Evolutionary conservation across 2,329 filamentous ascomycete genomes (phyloP).

Genomic region (Myriosclerotinia duriaeana): DNA sequence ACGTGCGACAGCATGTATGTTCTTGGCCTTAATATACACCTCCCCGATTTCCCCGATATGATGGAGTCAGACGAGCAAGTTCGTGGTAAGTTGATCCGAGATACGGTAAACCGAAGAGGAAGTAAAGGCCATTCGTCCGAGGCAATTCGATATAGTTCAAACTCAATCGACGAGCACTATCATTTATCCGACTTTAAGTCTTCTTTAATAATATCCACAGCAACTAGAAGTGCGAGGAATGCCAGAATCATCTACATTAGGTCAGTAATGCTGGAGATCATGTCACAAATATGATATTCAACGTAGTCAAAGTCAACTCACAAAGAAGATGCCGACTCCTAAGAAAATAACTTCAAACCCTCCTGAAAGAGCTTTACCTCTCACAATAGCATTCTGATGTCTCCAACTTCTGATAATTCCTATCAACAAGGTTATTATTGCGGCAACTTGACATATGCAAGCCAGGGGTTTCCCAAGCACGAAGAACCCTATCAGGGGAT

Average conservation of each 20-base stretch:
- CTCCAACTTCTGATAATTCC: slow-evolving; percentile 60
- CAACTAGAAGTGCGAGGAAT: slow-evolving; percentile 36
- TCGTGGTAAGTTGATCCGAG: background rate
- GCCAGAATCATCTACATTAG: slow-evolving; percentile 34
- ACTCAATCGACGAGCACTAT: background rate
- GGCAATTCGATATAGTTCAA: background rate
- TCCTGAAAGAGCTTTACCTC: slow-evolving; percentile 56
- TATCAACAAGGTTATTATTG: slow-evolving; percentile 47
- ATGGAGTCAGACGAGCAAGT: background rate
- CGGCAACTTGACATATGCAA: slow-evolving; percentile 44
- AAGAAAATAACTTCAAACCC: slow-evolving; percentile 58
- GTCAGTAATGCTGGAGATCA: slow-evolving; percentile 14
- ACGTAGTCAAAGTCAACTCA: slow-evolving; percentile 42
- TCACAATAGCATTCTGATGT: slow-evolving; percentile 57
- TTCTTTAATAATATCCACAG: slow-evolving; percentile 39
- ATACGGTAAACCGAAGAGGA: background rate
- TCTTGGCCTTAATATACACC: slow-evolving; percentile 6
- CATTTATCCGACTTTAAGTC: slow-evolving; percentile 21
- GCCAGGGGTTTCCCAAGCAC: slow-evolving; percentile 60
- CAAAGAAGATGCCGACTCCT: slow-evolving; percentile 48
- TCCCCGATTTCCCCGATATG: background rate
- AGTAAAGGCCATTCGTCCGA: slow-evolving; percentile 11
- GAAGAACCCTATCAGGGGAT: slow-evolving; percentile 55
- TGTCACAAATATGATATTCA: slow-evolving; percentile 1
- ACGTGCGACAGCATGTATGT: background rate